Conservation (phyloP, 768 basidiomycete genomes). For the Lentinula edodes region DNA sequence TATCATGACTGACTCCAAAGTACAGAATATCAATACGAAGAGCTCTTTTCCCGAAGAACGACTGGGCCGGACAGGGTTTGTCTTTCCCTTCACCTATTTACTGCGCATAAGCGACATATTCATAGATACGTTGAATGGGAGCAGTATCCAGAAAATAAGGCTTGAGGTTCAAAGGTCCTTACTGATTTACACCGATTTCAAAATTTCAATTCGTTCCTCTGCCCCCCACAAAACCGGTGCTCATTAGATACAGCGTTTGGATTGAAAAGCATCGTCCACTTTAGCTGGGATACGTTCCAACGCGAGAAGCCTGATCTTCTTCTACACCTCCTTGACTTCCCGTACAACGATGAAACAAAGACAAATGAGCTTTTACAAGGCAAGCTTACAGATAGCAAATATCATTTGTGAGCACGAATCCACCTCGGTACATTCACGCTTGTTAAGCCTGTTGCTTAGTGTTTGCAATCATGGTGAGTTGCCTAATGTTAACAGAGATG, state of each 20-base stretch:
- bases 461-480: constrained; percentile 51
- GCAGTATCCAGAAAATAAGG: constrained; percentile 38
- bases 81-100: background rate
- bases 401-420: constrained; percentile 36
- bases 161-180: constrained; percentile 32
- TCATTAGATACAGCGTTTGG: constrained; percentile 44
- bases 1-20: background rate
- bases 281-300: constrained; percentile 47
- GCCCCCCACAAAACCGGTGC: constrained; percentile 44
- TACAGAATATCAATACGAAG: background rate
- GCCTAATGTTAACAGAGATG: constrained; percentile 41
- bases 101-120: background rate
- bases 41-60: constrained; percentile 34
- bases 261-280: constrained; percentile 36
- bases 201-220: constrained; percentile 46
- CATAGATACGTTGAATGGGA: constrained; percentile 47
- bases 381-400: constrained; percentile 43
- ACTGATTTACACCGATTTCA: constrained; percentile 35
- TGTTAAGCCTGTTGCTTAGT: constrained; percentile 17
- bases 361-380: constrained; percentile 34
- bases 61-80: constrained; percentile 32
- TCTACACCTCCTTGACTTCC: constrained; percentile 48
- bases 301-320: constrained; percentile 47
- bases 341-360: constrained; percentile 50
- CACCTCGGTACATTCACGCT: background rate